Evolutionary conservation across 768 basidiomycete genomes (phyloP).

Genomic region (Boletus barrowsii): DNA sequence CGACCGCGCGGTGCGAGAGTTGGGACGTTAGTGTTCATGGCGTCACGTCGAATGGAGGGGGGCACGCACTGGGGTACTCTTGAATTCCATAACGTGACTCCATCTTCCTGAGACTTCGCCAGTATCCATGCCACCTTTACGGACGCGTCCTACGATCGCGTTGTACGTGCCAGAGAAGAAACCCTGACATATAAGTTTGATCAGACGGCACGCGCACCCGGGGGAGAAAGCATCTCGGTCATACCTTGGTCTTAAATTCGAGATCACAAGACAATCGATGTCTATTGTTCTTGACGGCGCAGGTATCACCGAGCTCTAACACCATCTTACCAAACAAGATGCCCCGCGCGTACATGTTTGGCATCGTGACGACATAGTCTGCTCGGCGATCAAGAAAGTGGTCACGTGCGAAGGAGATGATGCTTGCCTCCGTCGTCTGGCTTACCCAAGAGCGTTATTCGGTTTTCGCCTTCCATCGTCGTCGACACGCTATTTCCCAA

Average conservation of each 20-base stretch:
- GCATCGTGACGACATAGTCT: constrained; percentile 93
- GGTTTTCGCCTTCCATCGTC: constrained; percentile 94
- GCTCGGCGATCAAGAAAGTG: constrained; percentile 10
- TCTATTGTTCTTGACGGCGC: constrained; percentile 79
- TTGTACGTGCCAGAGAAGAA: constrained; percentile 99
- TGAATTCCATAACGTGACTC: constrained; percentile 88
- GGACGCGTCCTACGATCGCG: constrained; percentile 77
- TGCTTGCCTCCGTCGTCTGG: constrained; percentile 83
- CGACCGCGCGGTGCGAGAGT: not conserved
- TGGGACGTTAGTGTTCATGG: not conserved
- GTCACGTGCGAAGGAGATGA: constrained; percentile 3
- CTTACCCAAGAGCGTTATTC: constrained; percentile 76
- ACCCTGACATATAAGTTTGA: constrained; percentile 48
- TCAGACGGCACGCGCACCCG: not conserved
- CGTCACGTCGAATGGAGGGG: not conserved
- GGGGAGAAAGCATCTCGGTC: not conserved
- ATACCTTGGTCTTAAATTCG: constrained; percentile 96
- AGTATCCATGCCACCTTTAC: constrained; percentile 56
- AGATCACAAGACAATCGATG: constrained; percentile 74
- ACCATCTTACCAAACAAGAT: constrained; percentile 94
- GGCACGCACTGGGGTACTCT: constrained; percentile 55
- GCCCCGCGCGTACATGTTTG: constrained; percentile 93
- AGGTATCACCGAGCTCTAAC: constrained; percentile 89
- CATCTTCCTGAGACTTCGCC: constrained; percentile 91
- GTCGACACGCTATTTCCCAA: constrained; percentile 96